Evolutionary conservation across 371 early-diverging fungal genomes (phyloP).

Genomic region (Mycotypha africana): DNA sequence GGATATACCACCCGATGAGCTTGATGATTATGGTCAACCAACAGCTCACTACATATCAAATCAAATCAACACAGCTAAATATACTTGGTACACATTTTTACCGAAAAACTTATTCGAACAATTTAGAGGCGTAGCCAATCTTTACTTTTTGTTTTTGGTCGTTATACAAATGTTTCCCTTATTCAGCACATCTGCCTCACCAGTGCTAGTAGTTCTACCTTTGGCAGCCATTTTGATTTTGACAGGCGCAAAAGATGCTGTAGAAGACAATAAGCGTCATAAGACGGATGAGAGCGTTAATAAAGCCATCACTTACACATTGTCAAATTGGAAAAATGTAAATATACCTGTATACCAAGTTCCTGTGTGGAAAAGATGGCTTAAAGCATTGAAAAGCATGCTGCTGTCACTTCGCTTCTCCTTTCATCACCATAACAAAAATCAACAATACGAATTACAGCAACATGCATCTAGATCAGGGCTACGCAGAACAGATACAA

Average conservation of each 20-base stretch:
- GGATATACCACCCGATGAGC: slow-evolving; percentile 29
- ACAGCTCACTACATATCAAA: slow-evolving; percentile 43
- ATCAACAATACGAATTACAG: neutral
- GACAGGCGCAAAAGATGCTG: slow-evolving; percentile 91
- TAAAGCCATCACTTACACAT: slow-evolving; percentile 47
- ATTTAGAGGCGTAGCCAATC: slow-evolving; percentile 87
- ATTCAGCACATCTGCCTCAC: slow-evolving; percentile 62
- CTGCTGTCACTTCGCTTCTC: neutral
- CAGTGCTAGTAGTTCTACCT: slow-evolving; percentile 81
- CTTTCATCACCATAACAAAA: neutral
- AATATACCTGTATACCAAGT: slow-evolving; percentile 44
- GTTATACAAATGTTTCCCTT: slow-evolving; percentile 81
- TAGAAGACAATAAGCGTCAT: slow-evolving; percentile 93
- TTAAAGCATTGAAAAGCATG: too few relatives aligned
- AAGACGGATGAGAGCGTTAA: slow-evolving; percentile 78
- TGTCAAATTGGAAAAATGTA: slow-evolving; percentile 54
- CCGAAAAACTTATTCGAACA: slow-evolving; percentile 94
- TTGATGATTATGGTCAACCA: slow-evolving; percentile 41
- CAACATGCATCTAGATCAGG: too few relatives aligned
- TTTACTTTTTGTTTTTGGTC: slow-evolving; percentile 88
- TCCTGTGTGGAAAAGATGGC: slow-evolving; percentile 27
- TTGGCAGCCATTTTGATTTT: slow-evolving; percentile 75
- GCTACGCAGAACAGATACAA: too few relatives aligned
- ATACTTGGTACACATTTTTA: slow-evolving; percentile 81
- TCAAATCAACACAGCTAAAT: slow-evolving; percentile 80